phyloP scores from a whole-genome alignment of 768 basidiomycete genomes.

The Leccinum rimulosum region DNA sequence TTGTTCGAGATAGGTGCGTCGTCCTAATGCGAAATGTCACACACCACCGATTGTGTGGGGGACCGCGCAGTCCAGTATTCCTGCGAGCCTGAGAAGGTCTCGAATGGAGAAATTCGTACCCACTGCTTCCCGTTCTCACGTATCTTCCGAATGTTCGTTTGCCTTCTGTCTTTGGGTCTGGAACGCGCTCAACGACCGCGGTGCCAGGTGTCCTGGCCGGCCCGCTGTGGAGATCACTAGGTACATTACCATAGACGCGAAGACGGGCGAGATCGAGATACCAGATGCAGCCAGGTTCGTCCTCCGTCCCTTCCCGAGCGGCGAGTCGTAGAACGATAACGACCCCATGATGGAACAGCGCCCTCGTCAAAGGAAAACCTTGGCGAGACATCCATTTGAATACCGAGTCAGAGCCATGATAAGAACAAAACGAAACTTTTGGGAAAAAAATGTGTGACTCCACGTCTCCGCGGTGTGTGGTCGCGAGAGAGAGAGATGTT shows the following conservation, averaged over 20 bases:
- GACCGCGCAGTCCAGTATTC: constrained; percentile 51
- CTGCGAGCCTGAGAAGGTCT: constrained; percentile 45
- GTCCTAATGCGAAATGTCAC: neutral
- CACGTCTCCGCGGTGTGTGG: constrained; percentile 24
- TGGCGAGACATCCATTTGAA: constrained; percentile 34
- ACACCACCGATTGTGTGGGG: constrained; percentile 1
- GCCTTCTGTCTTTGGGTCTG: constrained; percentile 1
- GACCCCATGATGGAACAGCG: constrained; percentile 23
- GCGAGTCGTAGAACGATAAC: constrained; percentile 2
- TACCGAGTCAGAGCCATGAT: constrained; percentile 13
- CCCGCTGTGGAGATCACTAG: constrained; percentile 73
- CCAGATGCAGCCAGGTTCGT: constrained; percentile 43
- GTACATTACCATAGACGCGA: constrained; percentile 44
- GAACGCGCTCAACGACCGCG: constrained; percentile 6
- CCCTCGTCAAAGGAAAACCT: constrained; percentile 30
- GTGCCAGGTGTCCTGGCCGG: constrained; percentile 56
- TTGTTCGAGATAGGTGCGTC: constrained; percentile 56
- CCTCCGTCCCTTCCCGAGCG: constrained; percentile 6
- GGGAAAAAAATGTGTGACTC: constrained; percentile 7
- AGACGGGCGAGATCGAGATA: constrained; percentile 50
- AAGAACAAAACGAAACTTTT: constrained; percentile 3
- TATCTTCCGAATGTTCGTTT: constrained; percentile 65
- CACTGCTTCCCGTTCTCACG: constrained; percentile 75
- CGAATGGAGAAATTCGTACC: constrained; percentile 29
- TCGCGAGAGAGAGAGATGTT: constrained; percentile 3